Conservation (phyloP, 1,139 yeast genomes). For the Suhomyces coccinellae region DNA sequence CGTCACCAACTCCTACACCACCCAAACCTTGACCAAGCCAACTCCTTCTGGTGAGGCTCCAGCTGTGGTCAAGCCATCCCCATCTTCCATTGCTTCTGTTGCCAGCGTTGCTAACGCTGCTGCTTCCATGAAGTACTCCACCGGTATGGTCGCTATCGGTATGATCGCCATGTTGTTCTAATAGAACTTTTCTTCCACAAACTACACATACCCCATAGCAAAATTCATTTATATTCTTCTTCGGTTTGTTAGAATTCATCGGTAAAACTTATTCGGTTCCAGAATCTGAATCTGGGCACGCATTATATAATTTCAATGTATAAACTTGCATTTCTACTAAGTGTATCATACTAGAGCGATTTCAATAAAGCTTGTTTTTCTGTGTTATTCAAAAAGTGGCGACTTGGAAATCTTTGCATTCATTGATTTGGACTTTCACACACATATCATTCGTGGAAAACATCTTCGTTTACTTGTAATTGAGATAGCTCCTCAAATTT, state of each 20-base stretch:
- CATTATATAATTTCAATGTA: constrained; percentile 4
- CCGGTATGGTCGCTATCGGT: constrained; percentile 12
- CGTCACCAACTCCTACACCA: constrained; percentile 4
- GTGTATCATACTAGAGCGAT: too few species aligned
- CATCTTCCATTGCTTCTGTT: constrained; percentile 1
- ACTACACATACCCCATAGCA: constrained; percentile 1
- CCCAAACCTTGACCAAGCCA: constrained; percentile 1
- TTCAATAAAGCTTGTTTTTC: too few species aligned
- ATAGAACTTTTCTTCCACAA: background rate
- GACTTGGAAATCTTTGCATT: too few species aligned
- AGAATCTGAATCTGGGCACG: background rate
- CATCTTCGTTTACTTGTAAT: too few species aligned
- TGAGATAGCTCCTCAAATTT: too few species aligned
- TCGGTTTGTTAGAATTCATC: constrained; percentile 2
- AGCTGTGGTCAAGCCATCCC: constrained; percentile 3
- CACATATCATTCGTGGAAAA: too few species aligned
- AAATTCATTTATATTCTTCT: constrained; percentile 1
- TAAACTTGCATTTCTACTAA: background rate
- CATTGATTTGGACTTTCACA: too few species aligned
- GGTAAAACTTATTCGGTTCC: constrained; percentile 6
- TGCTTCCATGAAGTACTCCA: constrained; percentile 9
- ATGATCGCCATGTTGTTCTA: constrained; percentile 13
- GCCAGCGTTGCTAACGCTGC: constrained; percentile 11
- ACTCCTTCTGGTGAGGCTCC: constrained; percentile 4
- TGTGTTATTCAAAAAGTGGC: too few species aligned